Evolutionary conservation across 345 rosid species (phyloP).

Genomic region (Camelina neglecta): DNA sequence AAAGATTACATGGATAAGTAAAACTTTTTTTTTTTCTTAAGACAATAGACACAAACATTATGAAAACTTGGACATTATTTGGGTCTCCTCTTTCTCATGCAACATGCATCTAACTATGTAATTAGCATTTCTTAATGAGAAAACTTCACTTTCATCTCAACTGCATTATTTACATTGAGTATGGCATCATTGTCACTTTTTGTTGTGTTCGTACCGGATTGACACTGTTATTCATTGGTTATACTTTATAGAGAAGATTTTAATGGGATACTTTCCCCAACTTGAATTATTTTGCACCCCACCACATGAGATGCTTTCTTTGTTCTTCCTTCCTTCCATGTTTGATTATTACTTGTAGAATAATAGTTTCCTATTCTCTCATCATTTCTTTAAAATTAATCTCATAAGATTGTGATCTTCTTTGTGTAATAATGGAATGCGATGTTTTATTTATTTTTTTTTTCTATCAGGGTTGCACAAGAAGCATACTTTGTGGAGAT

Average conservation of each 20-base stretch:
- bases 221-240: slow-evolving; percentile 18
- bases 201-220: neutral
- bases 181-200: slow-evolving; percentile 13
- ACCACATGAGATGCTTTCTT: slow-evolving; percentile 45
- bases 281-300: slow-evolving; percentile 20
- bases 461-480: neutral
- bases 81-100: neutral
- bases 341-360: slow-evolving; percentile 32
- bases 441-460: neutral
- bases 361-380: slow-evolving; percentile 13
- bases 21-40: neutral
- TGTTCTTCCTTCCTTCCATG: slow-evolving; percentile 25
- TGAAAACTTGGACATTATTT: too few species aligned
- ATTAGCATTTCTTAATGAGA: neutral
- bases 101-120: neutral
- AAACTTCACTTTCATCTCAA: neutral
- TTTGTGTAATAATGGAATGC: neutral
- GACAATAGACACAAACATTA: too few species aligned
- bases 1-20: too few species aligned
- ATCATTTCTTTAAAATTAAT: neutral
- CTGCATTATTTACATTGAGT: neutral
- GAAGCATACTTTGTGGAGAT: neutral
- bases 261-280: slow-evolving; percentile 13
- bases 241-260: neutral
- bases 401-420: neutral